Evolutionary conservation across 1,139 yeast species (phyloP).

Genomic region (Protomyces arabidopsidicola): DNA sequence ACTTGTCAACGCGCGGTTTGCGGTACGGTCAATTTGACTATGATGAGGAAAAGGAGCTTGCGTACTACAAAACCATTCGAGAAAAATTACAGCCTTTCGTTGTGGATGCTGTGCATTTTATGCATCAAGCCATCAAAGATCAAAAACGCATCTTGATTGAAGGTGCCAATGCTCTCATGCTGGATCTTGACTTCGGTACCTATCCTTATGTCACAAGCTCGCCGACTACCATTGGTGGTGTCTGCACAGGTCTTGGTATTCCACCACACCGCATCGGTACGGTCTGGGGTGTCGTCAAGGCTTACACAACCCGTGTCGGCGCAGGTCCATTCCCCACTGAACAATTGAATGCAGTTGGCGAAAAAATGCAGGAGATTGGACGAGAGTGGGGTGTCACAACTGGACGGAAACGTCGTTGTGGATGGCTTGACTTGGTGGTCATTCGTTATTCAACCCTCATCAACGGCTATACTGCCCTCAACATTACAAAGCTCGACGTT

Average conservation of each 20-base stretch:
- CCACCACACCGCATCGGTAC: constrained; percentile 80
- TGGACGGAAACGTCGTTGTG: constrained; percentile 98
- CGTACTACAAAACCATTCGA: constrained; percentile 67
- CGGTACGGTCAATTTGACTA: constrained; percentile 92
- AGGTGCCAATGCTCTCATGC: constrained; percentile 98
- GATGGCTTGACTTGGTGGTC: constrained; percentile 97
- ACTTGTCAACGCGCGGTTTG: constrained; percentile 72
- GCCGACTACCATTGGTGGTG: constrained; percentile 96
- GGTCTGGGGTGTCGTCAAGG: constrained; percentile 93
- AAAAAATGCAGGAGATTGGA: constrained; percentile 81
- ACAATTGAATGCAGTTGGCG: constrained; percentile 84
- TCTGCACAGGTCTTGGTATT: constrained; percentile 89
- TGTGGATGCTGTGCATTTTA: constrained; percentile 84
- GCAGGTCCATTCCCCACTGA: constrained; percentile 99
- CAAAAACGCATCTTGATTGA: constrained; percentile 88
- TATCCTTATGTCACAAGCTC: constrained; percentile 97
- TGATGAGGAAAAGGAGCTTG: constrained; percentile 75
- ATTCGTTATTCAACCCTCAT: constrained; percentile 82
- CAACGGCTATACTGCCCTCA: constrained; percentile 90
- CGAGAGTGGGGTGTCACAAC: constrained; percentile 95
- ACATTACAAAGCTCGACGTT: constrained; percentile 92
- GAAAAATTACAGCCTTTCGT: constrained; percentile 81
- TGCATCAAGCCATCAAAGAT: constrained; percentile 71
- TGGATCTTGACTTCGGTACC: constrained; percentile 96
- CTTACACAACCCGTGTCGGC: constrained; percentile 97